Conservation (phyloP, 176 grass and related monocot species). For the Rhynchospora breviuscula region DNA sequence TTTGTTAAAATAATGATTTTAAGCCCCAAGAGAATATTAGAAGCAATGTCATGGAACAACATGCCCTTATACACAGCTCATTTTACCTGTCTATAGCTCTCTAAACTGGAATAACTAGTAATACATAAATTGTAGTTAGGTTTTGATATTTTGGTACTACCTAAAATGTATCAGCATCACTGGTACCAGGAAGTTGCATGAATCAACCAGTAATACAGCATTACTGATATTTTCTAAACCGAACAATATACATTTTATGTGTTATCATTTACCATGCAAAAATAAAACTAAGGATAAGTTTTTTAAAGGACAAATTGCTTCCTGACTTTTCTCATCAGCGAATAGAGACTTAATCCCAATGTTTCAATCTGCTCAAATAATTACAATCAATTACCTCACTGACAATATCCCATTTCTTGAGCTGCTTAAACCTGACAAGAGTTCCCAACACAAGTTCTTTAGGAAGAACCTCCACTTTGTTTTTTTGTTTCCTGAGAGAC, state of each 20-base stretch:
- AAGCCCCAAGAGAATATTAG: background rate
- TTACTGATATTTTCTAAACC: background rate
- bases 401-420: constrained; percentile 88
- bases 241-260: background rate
- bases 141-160: background rate
- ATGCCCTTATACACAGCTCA: background rate
- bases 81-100: background rate
- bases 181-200: background rate
- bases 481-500: constrained; percentile 54
- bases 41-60: background rate
- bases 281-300: background rate
- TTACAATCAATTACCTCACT: constrained; percentile 52
- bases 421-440: constrained; percentile 77
- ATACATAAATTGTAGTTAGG: background rate
- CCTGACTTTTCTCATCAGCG: background rate
- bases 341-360: background rate
- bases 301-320: background rate
- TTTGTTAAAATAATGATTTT: background rate
- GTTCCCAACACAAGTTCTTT: constrained; percentile 73
- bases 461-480: constrained; percentile 36
- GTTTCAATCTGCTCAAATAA: background rate
- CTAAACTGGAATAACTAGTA: background rate
- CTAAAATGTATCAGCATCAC: background rate
- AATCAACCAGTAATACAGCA: background rate
- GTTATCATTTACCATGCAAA: constrained; percentile 3